phyloP scores from a whole-genome alignment of 768 basidiomycete species.

The Clitopilus hobsonii region DNA sequence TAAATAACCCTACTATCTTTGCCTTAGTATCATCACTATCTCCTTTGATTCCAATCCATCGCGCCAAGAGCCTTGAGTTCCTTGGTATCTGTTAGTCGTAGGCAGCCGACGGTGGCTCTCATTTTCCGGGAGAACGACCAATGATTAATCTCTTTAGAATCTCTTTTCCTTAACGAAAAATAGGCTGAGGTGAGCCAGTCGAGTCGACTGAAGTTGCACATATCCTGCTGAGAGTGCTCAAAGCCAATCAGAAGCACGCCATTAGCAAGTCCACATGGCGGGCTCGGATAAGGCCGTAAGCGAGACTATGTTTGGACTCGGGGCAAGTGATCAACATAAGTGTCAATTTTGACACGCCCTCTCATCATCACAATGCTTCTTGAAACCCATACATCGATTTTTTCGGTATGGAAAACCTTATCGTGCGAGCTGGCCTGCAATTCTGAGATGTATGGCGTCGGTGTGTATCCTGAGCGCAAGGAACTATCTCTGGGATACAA shows the following conservation, averaged over 20 bases:
- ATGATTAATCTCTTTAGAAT: too few relatives aligned
- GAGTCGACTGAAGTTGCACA: not conserved
- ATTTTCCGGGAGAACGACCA: not conserved
- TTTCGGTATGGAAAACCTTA: not conserved
- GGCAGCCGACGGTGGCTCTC: not conserved
- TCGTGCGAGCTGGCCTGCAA: not conserved
- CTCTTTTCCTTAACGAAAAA: too few relatives aligned
- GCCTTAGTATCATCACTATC: not conserved
- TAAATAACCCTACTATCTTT: not conserved
- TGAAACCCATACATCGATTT: not conserved
- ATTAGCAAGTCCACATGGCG: not conserved
- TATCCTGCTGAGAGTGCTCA: not conserved
- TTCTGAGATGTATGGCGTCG: not conserved
- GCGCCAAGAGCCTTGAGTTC: not conserved
- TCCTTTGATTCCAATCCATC: not conserved
- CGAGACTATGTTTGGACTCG: not conserved
- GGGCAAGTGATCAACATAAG: not conserved
- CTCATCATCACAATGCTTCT: not conserved
- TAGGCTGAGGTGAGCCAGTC: too few relatives aligned
- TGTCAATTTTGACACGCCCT: not conserved
- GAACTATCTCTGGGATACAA: too few relatives aligned
- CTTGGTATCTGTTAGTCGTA: not conserved
- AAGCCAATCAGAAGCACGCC: not conserved
- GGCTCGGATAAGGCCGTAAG: not conserved
- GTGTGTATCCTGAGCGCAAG: not conserved